Evolutionary conservation across 129 eudicot species (phyloP).

Genomic region (Flaveria bidentis): DNA sequence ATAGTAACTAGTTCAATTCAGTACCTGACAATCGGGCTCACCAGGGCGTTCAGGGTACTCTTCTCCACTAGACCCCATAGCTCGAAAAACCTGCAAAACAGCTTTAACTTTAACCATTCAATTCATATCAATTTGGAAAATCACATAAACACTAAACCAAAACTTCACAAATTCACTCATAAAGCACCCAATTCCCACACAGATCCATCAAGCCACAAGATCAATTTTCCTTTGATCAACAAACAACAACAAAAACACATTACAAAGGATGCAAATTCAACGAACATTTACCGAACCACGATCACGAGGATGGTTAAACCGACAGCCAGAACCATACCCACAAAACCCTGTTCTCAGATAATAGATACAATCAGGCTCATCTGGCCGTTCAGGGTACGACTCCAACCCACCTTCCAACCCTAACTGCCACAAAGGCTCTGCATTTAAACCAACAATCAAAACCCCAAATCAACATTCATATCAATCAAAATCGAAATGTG

Average conservation of each 20-base stretch:
- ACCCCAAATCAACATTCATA: conserved; percentile 18
- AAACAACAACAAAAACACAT: conserved; percentile 20
- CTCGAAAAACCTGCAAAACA: conserved; percentile 56
- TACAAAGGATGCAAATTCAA: neutral
- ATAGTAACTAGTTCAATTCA: neutral
- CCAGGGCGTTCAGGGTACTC: conserved; percentile 76
- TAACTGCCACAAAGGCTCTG: conserved; percentile 86
- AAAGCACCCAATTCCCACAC: conserved; percentile 11
- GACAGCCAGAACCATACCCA: conserved; percentile 79
- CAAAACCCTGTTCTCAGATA: conserved; percentile 82
- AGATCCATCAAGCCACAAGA: conserved; percentile 13
- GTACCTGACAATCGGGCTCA: conserved; percentile 87
- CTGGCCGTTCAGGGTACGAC: conserved; percentile 79
- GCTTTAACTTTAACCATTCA: neutral
- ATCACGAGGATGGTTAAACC: conserved; percentile 89
- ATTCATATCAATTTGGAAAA: conserved; percentile 4
- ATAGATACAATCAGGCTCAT: conserved; percentile 73
- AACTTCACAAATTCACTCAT: neutral
- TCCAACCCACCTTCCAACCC: conserved; percentile 59
- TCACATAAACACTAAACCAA: neutral
- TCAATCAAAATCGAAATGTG: conserved; percentile 24
- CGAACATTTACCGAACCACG: conserved; percentile 55
- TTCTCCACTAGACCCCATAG: conserved; percentile 53
- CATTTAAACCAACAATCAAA: conserved; percentile 43
- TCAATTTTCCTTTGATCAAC: neutral